A percentile compares a stretch with the other conserved stretches of the same genome.
Conservation (phyloP, 108 stramenopile genomes). For the Skeletonema menzelii region DNA sequence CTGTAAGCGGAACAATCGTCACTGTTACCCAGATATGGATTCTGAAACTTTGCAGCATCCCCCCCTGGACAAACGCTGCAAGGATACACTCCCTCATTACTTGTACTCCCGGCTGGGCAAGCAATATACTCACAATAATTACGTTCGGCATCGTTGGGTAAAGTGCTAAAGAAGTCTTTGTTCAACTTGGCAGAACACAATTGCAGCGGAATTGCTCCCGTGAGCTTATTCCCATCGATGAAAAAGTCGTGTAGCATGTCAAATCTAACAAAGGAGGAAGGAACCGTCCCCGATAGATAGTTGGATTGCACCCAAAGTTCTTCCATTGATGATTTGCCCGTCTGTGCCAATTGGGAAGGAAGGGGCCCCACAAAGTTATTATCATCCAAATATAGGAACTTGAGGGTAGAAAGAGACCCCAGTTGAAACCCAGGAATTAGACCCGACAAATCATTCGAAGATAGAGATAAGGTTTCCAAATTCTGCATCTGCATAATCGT, state of each 20-base stretch:
- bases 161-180: constrained; percentile 34
- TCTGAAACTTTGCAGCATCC: constrained; percentile 15
- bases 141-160: constrained; percentile 8
- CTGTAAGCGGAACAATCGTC: constrained; percentile 24
- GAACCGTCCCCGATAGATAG: constrained; percentile 55
- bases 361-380: constrained; percentile 52
- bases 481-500: constrained; percentile 18
- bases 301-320: constrained; percentile 62
- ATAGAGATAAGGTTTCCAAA: constrained; percentile 43
- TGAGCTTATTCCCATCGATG: constrained; percentile 48
- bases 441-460: constrained; percentile 47
- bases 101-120: constrained; percentile 45
- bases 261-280: constrained; percentile 31
- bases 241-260: constrained; percentile 39
- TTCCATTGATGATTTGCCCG: constrained; percentile 5
- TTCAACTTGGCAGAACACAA: constrained; percentile 49
- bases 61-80: constrained; percentile 38
- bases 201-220: constrained; percentile 35
- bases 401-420: constrained; percentile 25
- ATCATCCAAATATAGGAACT: constrained; percentile 39
- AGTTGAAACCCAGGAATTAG: constrained; percentile 36
- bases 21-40: constrained; percentile 47
- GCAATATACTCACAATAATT: constrained; percentile 55
- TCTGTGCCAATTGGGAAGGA: constrained; percentile 31
- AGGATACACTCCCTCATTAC: constrained; percentile 48